Percentiles rank a stretch among this genome's conserved stretches.
Evolutionary conservation across 1,284 basidiomycete genomes (phyloP).

Genomic region (Lignosus rhinocerotis): DNA sequence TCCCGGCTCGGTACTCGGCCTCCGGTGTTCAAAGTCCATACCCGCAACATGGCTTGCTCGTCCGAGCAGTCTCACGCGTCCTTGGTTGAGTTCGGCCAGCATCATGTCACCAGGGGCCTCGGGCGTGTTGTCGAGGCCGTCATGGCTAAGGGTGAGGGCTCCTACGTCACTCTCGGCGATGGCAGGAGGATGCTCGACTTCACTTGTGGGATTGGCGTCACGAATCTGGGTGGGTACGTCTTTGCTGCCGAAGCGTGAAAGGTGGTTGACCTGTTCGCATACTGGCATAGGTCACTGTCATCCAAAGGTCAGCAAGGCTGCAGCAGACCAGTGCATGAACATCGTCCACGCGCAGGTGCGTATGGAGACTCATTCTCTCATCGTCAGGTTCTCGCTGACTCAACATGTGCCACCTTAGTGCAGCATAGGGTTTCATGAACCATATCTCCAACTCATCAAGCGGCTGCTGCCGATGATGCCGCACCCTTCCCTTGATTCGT

Average conservation of each 20-base stretch:
- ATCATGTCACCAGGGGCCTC: slow-evolving; percentile 73
- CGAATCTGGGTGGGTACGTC: slow-evolving; percentile 60
- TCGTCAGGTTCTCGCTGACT: neutral
- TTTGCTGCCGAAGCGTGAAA: neutral
- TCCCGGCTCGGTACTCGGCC: neutral
- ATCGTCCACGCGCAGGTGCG: slow-evolving; percentile 78
- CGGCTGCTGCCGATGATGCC: slow-evolving; percentile 83
- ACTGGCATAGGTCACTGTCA: slow-evolving; percentile 75
- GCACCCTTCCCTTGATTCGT: slow-evolving; percentile 85
- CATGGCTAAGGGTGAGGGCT: slow-evolving; percentile 77
- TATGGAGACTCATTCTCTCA: neutral
- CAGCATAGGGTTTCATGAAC: slow-evolving; percentile 76
- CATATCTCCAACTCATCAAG: slow-evolving; percentile 78
- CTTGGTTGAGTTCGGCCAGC: slow-evolving; percentile 49
- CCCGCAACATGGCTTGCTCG: slow-evolving; percentile 24
- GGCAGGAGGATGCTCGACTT: slow-evolving; percentile 81
- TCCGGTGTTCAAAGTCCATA: neutral
- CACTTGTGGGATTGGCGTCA: slow-evolving; percentile 85
- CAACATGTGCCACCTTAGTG: slow-evolving; percentile 46
- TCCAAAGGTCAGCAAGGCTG: slow-evolving; percentile 83
- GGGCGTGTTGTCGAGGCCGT: slow-evolving; percentile 70
- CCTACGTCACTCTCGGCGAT: slow-evolving; percentile 71
- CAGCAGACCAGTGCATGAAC: slow-evolving; percentile 81
- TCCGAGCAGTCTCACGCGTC: slow-evolving; percentile 24
- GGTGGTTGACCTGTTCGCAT: neutral